Evolutionary conservation across 495 filamentous ascomycete genomes (phyloP), one percentile per base, ranked within the genome.

Genomic region (Hypoxylon lienhwacheense): DNA sequence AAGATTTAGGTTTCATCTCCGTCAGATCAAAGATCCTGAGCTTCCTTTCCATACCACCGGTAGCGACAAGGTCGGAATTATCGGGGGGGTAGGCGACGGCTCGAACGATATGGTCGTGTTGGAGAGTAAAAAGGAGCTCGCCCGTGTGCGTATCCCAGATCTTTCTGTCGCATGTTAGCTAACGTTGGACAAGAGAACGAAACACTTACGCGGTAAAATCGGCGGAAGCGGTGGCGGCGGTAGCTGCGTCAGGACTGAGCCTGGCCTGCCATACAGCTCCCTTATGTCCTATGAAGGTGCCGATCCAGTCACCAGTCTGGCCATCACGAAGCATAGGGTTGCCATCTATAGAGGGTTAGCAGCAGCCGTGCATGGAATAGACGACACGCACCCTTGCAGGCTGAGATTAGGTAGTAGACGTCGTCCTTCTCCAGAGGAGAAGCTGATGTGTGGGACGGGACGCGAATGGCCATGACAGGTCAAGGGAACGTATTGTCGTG

Each of bases 271-370:
- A 98, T 41, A 96, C 91, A 12, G 93, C 93, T 53, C 93, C 93
- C 75, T 98, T 97, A 74, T 98, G 93, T 34, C 93, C 92, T 44
- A 98, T 83, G 64, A 97, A 97, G 28, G 95, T 98, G 26, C 93
- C 93, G 55, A 98, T 97, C 93, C 90, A 98, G 70, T 98, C 93
- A 46, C 93, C 93, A 11, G 93, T 97, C 45, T 95, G 82, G 44
- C 93, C 93, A 77, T 98, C 89, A 47, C 93, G 87, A 61, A 98
- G 88, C 92, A 97, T 97, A 25, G 93, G 93, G 69, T 97, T 97
- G 63, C 90, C 90, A 72, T 98, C 93, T 91, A 64, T 26, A 25
- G 54, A 39, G 31, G 40, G 24, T 16, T 21, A 51, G 22, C 24
- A 46, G 39, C n/a, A 6, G 52, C 45, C 32, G 57, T 7, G 21